Base-by-base conservation (phyloP, 768 basidiomycete genomes). In the Leccinum pellstonianum region DNA sequence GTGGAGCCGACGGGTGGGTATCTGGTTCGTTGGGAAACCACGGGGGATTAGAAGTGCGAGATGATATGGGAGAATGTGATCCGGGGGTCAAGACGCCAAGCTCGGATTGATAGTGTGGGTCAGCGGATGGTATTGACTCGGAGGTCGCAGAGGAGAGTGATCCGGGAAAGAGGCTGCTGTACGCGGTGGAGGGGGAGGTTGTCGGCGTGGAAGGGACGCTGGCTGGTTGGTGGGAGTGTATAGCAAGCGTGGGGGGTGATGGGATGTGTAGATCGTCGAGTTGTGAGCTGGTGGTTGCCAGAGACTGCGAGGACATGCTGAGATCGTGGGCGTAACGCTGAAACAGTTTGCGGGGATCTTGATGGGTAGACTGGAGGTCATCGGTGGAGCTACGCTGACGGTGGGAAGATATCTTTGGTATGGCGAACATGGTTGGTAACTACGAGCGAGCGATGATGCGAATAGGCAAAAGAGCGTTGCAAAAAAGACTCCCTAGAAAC, bases 191-290 rank as follows among this genome's bases (percentile, higher is more conserved):
- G 1, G 69, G 62, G 0, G 71, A 67, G 0, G 67, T 73, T 47
- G 63, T 54, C 3, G 73, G 71, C 0, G 71, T 71, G 3, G 71
- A 72, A 0, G 70, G 65, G 10, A 59, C 1, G 33, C 72, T 71
- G 1, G 67, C 17, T 17, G 49, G 29, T 6, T 52, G 48, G 23
- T 48, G 47, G 15, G 23, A 48, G 14, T 48, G 61, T 25, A 56
- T 38, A 9, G 57, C 37, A 8, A 43, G 59, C 1, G 49, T 48
- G 27, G 48, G 60, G n/a, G 43, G 3, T 3, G 62, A 61, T 9
- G 59, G 57, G 10, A 48, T 41, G 10, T 62, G 60, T 11, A 61
- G 35, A 48, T 66, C 62, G 31, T 61, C 59, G 31, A 57, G 64
- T 56, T 57, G 58, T 3, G 64, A 62, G 5, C 7, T 23, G 10